Conservation (phyloP, 2,329 filamentous ascomycete genomes). For the Ascochyta viciae-villosae region DNA sequence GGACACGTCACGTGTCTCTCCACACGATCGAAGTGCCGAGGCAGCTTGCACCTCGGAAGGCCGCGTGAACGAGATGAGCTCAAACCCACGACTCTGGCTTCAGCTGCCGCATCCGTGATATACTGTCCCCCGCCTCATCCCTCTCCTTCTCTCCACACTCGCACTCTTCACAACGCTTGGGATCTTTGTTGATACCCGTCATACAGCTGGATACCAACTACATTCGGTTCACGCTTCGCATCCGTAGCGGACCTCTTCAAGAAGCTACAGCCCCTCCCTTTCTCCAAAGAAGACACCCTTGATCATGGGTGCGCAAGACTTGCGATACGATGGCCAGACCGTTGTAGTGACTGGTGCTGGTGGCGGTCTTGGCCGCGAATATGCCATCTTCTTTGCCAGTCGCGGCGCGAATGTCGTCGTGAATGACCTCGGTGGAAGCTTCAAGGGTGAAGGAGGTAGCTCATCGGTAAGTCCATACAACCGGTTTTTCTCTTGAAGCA, state of each 20-base stretch:
- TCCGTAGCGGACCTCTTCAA: not conserved
- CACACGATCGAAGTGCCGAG: slow-evolving; percentile 15
- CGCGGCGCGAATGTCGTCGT: slow-evolving; percentile 94
- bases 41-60: slow-evolving; percentile 18
- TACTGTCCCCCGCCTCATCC: not conserved
- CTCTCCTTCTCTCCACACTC: not conserved
- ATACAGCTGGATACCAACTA: slow-evolving; percentile 8
- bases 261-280: not conserved
- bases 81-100: slow-evolving; percentile 19
- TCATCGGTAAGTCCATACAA: slow-evolving; percentile 70
- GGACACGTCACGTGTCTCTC: slow-evolving; percentile 14
- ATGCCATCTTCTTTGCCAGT: slow-evolving; percentile 87
- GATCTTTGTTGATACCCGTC: slow-evolving; percentile 17
- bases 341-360: slow-evolving; percentile 88
- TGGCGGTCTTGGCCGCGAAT: slow-evolving; percentile 81
- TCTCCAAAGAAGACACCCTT: not conserved
- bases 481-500: no score
- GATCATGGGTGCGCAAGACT: slow-evolving; percentile 52
- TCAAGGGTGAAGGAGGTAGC: slow-evolving; percentile 89
- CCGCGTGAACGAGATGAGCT: slow-evolving; percentile 15
- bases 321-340: slow-evolving; percentile 87
- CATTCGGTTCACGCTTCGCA: slow-evolving; percentile 6
- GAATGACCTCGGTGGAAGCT: slow-evolving; percentile 92
- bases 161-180: not conserved
- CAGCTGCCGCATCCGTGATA: slow-evolving; percentile 7